Evolutionary conservation across 228 moss, liverwort and hornwort genomes (phyloP), one percentile per base, ranked within the genome.

Genomic region (Sphagnum magellanicum): DNA sequence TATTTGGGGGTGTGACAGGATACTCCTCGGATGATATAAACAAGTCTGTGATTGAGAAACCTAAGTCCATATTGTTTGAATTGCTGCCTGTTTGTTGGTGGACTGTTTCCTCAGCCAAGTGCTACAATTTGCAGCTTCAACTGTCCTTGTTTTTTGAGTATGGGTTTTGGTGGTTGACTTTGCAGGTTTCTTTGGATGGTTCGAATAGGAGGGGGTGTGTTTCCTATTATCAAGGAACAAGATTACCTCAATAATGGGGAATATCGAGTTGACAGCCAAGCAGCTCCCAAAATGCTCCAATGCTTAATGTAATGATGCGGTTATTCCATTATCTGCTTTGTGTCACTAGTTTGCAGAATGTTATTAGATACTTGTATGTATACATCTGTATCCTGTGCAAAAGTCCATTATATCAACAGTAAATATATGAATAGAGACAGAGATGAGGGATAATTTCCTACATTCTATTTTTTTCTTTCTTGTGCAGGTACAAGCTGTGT

Each of bases 131-230:
- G 32, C 32, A 32, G 32, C 32, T 32, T 32, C 32, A 32, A 32
- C 32, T 32, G 32, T 32, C 32, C 32, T 32, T 32, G 32, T 32
- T 32, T 32, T 32, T 32, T 32, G 32, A 32, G 32, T 32, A 32
- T 32, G 32, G 32, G 32, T 32, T 32, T 55, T 55, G 55, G 55
- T 55, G 55, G 55, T 12, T 4, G 55, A 55, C 51, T 10, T 51
- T 74, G 73, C 90, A 98, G 98, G 72, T 98, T 98, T 77, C 84
- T 98, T 67, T 98, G 98, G 98, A 98, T 98, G 98, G 94, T 98
- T 70, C 98, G 94, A 55, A 98, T 98, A 74, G 98, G 98, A 78
- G 92, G 91, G 67, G 98, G 98, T 66, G 98, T 98, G 10, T 98
- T 98, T 75, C 98, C 94, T 67, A 72, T 89, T 14, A 94, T 98